Evolutionary conservation across 2,329 filamentous ascomycete species (phyloP), one percentile per base, ranked within the genome.

Genomic region (Pseudodiploospora longispora): DNA sequence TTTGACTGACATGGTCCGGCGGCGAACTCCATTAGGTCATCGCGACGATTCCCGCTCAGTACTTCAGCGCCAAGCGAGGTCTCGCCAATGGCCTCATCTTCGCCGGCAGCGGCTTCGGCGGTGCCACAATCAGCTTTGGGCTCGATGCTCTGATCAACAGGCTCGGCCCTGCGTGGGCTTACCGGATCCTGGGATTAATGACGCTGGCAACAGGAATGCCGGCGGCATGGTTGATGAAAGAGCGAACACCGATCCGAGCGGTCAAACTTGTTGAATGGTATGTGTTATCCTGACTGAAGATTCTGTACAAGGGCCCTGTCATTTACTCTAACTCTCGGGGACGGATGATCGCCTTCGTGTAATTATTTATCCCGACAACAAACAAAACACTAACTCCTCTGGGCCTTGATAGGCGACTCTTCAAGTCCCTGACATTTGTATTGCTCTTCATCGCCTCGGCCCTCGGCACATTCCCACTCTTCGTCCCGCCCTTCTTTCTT

Each of bases 401-500:
- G 19, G 19, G 19, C 3, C 19, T 19, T 19, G 19, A 19, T 38
- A 71, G 70, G 72, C 60, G 61, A 30, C 61, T 80, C 3, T 78
- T 81, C 56, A 68, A 67, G 30, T 67, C 76, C 43, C 44, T 68
- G 27, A 68, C 65, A 7, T 82, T 81, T 56, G 50, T 64, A 5
- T 57, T 72, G 3, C 57, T 82, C 28, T 80, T 81, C 53, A 52
- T 74, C 4, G 70, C 70, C 4, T 72, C 75, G 1, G 72, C 69
- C 0, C 66, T 82, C 7, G 77, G 68, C 1, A 80, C 75, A 2
- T 82, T 82, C 49, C 72, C 78, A 0, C 67, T 82, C 10, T 71
- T 80, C 45, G 76, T 82, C 0, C 76, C 78, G 0, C 75, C 78
- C 0, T 82, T 79, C 60, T 82, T 81, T 54, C 59, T 82, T 1